phyloP scores from a whole-genome alignment of 2,329 filamentous ascomycete genomes.

The Rutstroemia sp. region DNA sequence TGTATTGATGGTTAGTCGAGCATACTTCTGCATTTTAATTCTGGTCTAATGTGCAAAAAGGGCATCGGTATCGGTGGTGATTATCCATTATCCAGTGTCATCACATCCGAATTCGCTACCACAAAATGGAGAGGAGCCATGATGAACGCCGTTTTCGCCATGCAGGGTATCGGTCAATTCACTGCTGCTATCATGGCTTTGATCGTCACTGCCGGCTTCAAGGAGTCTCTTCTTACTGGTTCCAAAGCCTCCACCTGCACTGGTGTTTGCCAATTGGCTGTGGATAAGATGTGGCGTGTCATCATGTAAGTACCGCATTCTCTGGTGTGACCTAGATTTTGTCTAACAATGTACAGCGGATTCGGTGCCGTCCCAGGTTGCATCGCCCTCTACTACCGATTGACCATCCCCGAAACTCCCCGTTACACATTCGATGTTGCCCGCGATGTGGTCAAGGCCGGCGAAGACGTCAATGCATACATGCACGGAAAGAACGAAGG shows the following conservation, averaged over 20 bases:
- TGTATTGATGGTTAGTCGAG: conserved; percentile 53
- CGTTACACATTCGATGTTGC: conserved; percentile 82
- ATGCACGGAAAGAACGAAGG: conserved; percentile 56
- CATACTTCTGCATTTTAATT: no score
- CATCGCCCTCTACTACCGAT: conserved; percentile 73
- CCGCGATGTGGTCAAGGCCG: conserved; percentile 66
- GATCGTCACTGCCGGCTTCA: conserved; percentile 67
- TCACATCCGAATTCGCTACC: conserved; percentile 81
- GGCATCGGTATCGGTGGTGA: conserved; percentile 66
- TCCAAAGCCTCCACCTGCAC: conserved; percentile 48
- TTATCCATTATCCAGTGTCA: conserved; percentile 75
- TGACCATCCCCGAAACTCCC: conserved; percentile 82
- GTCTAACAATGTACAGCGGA: conserved; percentile 34
- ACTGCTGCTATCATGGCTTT: conserved; percentile 68
- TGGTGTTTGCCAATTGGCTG: conserved; percentile 56
- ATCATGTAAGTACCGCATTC: conserved; percentile 42
- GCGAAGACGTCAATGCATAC: conserved; percentile 67
- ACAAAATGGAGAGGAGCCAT: conserved; percentile 82
- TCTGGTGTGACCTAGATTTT: background rate
- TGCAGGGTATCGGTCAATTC: conserved; percentile 80
- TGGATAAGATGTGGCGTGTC: conserved; percentile 83
- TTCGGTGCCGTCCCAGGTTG: conserved; percentile 75
- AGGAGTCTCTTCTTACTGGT: conserved; percentile 49
- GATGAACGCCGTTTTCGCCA: conserved; percentile 81
- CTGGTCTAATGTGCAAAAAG: conserved; percentile 31